Base-by-base conservation (phyloP, 148 eudicot species). In the Rhododendron williamsianum region DNA sequence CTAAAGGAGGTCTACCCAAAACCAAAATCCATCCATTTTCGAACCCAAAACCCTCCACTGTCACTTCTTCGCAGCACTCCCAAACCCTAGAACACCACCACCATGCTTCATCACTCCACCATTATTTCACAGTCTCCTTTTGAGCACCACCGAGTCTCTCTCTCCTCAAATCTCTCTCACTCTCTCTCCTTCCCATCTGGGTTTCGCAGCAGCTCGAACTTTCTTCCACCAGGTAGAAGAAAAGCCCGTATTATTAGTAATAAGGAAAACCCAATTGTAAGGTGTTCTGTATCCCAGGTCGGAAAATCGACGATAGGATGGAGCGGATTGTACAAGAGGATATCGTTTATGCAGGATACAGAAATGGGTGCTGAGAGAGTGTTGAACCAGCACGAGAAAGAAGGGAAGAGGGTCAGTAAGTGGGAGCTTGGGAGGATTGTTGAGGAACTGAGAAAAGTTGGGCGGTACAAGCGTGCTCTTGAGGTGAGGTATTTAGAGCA, bases 341-440 rank as follows among this genome's bases (percentile, higher is more conserved):
- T 96, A 85, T 90, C 93, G 6, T 30, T 74, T 11, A 58, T 87
- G 86, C 89, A 89, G 58, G 83, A 91, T 82, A 90, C 92, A 6
- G 87, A 93, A 41, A 21, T 80, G 80, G 92, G 90, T n/a, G 90
- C 93, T 41, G 89, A 89, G 52, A 81, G 83, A 83, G 89, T 96
- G 82, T 84, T 96, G 87, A 92, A 91, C 48, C 87, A 88, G 91
- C 81, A 82, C 86, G 97, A 93, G 72, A 94, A 89, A 49, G 88
- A 91, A 58, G 97, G 99, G 38, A 94, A 90, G 60, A 87, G 21
- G 72, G 58, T 95, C 16, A 69, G 86, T 9, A 95, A 92, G 69
- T 96, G 99, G 99, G 98, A 96, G 85, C 94, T 96, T 88, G 89
- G 85, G 65, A 93, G 92, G 76, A 79, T 95, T 90, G 91, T 91